Evolutionary conservation across 176 grass and related monocot species (phyloP), one percentile per base, ranked within the genome.

Genomic region (Zea luxurians): DNA sequence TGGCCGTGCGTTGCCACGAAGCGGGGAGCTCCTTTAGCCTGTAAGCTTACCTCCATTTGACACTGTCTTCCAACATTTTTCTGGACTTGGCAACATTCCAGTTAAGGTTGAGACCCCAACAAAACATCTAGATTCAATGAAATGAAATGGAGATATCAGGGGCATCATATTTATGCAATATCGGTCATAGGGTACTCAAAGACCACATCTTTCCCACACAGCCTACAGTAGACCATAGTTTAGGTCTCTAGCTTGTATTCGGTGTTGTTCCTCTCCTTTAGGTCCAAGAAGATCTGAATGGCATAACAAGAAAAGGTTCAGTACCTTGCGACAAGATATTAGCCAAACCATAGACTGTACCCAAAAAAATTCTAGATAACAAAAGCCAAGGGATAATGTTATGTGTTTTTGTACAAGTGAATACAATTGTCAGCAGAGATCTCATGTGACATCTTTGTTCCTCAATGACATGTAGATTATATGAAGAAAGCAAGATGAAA

Each of bases 211-310:
- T 99, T 95, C 10, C 96, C 96, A 13, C 87, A 89, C 9, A 99
- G 90, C 79, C 79, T 99, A 59, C 92, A 88, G 68, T 99, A 99
- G 44, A 99, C 96, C 0, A 89, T 87, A 4, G 83, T 75, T 68
- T 89, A 99, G 66, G 92, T 96, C 84, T 99, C 96, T 75, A 99
- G 83, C 81, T 99, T 99, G 74, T 95, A 99, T 53, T 99, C 96
- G 0, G 96, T 99, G 75, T 96, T 99, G 86, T 99, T 99, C 60
- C 96, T 84, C 82, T 99, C 96, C 82, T 99, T 99, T 0, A 88
- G 96, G 81, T 96, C 92, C 76, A 99, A 77, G 77, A 89, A 96
- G 46, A 99, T 96, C 96, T 99, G 86, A 40, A 49, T 52, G 18
- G 57, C n/a, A 72, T 8, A 4, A 61, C 2, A 80, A 57, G 4